phyloP scores from a whole-genome alignment of 2,329 filamentous ascomycete species.

The Bretziella fagacearum region DNA sequence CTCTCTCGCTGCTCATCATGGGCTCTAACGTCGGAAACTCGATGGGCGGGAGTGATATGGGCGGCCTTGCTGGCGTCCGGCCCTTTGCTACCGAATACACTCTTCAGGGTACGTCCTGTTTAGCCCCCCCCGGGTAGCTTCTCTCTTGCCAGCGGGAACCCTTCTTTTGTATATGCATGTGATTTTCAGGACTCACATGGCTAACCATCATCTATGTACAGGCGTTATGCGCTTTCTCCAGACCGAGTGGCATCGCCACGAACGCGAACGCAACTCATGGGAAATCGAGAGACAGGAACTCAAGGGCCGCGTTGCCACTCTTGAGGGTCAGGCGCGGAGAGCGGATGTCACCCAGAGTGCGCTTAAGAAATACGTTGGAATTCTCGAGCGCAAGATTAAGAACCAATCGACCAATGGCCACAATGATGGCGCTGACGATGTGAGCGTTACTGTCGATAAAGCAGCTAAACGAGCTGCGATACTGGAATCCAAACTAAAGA shows the following conservation, averaged over 20 bases:
- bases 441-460: constrained; percentile 29
- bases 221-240: constrained; percentile 99
- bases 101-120: constrained; percentile 35
- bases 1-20: constrained; percentile 5
- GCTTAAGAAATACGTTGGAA: constrained; percentile 73
- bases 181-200: background rate
- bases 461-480: constrained; percentile 30
- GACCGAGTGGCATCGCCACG: constrained; percentile 97
- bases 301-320: constrained; percentile 88
- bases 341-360: constrained; percentile 80
- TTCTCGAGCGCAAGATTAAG: constrained; percentile 76
- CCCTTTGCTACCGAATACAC: constrained; percentile 46
- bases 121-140: too few relatives aligned
- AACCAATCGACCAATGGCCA: constrained; percentile 61
- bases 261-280: constrained; percentile 94
- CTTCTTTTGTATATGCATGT: background rate
- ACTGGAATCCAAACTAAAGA: constrained; percentile 39
- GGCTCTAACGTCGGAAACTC: constrained; percentile 23
- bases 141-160: too few relatives aligned
- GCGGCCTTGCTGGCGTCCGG: constrained; percentile 23
- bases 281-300: constrained; percentile 98
- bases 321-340: constrained; percentile 78
- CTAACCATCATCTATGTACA: constrained; percentile 21
- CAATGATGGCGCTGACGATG: constrained; percentile 29
- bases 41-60: constrained; percentile 33